Conservation (phyloP, 768 basidiomycete genomes). For the Russula sp. region DNA sequence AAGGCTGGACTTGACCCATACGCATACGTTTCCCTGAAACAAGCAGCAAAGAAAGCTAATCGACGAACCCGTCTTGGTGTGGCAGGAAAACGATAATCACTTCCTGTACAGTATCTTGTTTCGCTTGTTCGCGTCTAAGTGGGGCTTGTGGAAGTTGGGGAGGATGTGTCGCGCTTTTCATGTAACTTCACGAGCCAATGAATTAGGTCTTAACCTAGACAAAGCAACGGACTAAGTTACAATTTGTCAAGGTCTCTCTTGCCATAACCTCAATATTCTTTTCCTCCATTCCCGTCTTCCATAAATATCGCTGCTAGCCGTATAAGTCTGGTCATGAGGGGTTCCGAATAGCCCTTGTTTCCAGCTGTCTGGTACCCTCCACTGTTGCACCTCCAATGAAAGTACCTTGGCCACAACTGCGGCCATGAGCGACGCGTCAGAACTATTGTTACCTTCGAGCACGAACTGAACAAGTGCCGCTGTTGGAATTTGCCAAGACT, state of each 20-base stretch:
- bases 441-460: slow-evolving; percentile 78
- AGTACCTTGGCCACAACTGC: slow-evolving; percentile 50
- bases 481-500: slow-evolving; percentile 50
- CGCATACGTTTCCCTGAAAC: slow-evolving; percentile 81
- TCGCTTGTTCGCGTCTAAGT: background rate
- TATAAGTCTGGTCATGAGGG: slow-evolving; percentile 72
- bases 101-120: background rate
- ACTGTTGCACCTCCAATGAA: slow-evolving; percentile 41
- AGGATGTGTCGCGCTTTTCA: background rate
- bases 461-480: slow-evolving; percentile 69
- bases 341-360: slow-evolving; percentile 60
- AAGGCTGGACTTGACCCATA: slow-evolving; percentile 86
- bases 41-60: slow-evolving; percentile 69
- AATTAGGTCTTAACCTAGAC: background rate
- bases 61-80: slow-evolving; percentile 52
- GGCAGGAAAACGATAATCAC: slow-evolving; percentile 55
- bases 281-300: background rate
- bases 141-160: background rate
- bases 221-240: no score
- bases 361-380: slow-evolving; percentile 71
- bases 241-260: no score
- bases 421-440: slow-evolving; percentile 64
- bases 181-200: slow-evolving; percentile 2
- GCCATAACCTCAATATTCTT: background rate
- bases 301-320: slow-evolving; percentile 36